Base-by-base conservation (phyloP, 495 filamentous ascomycete species). In the Rhypophila decipiens region DNA sequence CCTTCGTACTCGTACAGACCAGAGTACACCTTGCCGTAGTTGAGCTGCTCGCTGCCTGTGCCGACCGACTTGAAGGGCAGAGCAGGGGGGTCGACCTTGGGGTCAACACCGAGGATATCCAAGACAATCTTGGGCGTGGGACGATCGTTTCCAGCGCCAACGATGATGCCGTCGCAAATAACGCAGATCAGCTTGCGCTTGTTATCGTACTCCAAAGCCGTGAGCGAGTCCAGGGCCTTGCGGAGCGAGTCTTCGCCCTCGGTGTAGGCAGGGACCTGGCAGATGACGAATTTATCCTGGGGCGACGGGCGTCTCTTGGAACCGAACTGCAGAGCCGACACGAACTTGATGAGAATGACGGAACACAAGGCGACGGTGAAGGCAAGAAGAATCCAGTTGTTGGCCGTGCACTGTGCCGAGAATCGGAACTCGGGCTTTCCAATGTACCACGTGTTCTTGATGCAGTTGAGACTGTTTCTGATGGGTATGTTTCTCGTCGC, bases 261-360 rank as follows among this genome's bases (percentile, higher is more conserved):
- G 0, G 93, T 98, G 61, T 98, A 98, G 11, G 93, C 93, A 17
- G 93, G 93, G 44, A 98, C 88, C 65, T 96, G 86, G 71, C 93
- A 97, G 51, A 98, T 96, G 49, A 98, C 93, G 50, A 98, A 98
- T 63, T 96, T 97, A 63, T 98, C 93, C 67, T 97, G 93, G 21
- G 88, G 84, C 15, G 84, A 74, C 4, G 93, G 93, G 15, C 88
- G 86, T 23, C 86, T 83, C 69, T 96, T 96, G 39, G 87, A 85
- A 15, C 93, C 91, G 51, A 98, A 84, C 61, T 98, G 93, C 21
- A 98, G 75, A 37, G 93, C 93, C 46, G 93, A 85, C 56, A 98
- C 65, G 73, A 98, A 98, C 69, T 97, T 98, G 66, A 84, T 71
- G 13, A 84, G 53, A 47, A 97, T 87, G 44, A 96, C 87, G 11